Evolutionary conservation across 176 grass and related monocot genomes (phyloP).

Genomic region (Hsuehochloa calcarea): DNA sequence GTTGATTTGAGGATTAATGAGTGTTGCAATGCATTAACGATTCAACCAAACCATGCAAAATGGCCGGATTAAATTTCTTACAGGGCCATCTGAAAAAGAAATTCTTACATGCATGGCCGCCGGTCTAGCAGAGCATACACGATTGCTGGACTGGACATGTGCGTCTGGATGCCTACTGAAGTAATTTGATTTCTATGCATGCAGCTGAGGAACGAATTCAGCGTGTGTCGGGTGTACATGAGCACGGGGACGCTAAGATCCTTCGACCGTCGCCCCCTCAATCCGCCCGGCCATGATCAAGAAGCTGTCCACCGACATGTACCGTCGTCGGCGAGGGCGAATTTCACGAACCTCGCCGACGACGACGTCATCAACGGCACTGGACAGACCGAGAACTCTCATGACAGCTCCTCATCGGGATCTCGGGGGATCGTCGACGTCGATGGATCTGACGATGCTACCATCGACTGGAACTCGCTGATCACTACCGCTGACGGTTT

Average conservation of each 20-base stretch:
- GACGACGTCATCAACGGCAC: background rate
- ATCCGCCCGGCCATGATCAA: background rate
- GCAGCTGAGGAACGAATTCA: constrained; percentile 65
- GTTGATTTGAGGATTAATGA: no score
- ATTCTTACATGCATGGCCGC: no score
- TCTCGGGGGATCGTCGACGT: background rate
- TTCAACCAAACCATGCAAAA: no score
- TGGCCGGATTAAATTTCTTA: no score
- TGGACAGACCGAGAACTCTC: background rate
- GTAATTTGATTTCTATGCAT: background rate
- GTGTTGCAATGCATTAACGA: no score
- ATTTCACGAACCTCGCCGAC: background rate
- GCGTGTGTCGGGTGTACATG: constrained; percentile 65
- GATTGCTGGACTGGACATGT: no score
- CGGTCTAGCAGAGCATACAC: no score
- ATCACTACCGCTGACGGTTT: background rate
- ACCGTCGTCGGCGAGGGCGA: background rate
- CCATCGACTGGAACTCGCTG: constrained; percentile 26
- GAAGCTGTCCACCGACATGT: background rate
- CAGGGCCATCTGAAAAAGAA: no score
- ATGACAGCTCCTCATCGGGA: background rate
- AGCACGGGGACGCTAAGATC: constrained; percentile 46
- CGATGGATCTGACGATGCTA: background rate
- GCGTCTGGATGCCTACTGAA: no score
- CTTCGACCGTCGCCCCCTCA: constrained; percentile 59